Conservation (phyloP, 495 filamentous ascomycete genomes). For the Cercophora newfieldiana region DNA sequence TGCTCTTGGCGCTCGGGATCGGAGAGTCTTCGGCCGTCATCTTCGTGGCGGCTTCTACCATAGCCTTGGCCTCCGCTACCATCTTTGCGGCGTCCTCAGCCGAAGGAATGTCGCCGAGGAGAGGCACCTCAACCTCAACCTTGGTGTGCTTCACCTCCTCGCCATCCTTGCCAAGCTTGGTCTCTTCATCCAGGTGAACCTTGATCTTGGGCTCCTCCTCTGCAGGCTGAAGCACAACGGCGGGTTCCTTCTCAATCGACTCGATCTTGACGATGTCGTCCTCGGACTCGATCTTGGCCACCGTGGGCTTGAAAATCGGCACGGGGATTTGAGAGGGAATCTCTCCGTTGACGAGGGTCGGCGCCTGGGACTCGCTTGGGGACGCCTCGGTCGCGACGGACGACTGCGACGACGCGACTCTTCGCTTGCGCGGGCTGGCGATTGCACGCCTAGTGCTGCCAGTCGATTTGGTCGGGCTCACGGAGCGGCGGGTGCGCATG, state of each 20-base stretch:
- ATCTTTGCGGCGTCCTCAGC: conserved; percentile 75
- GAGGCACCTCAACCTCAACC: conserved; percentile 70
- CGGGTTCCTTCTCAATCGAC: conserved; percentile 43
- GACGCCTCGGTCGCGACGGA: conserved; percentile 32
- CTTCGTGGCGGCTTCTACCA: conserved; percentile 79
- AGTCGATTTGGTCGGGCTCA: conserved; percentile 53
- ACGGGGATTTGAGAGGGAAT: conserved; percentile 30
- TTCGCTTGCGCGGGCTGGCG: conserved; percentile 69
- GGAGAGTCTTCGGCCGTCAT: conserved; percentile 44
- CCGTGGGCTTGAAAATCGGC: conserved; percentile 22
- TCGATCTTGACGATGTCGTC: conserved; percentile 42
- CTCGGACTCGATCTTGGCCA: conserved; percentile 34
- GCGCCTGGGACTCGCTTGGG: conserved; percentile 35
- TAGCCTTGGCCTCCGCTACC: conserved; percentile 81
- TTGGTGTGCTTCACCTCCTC: conserved; percentile 69
- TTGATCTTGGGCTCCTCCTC: conserved; percentile 62
- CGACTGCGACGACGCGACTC: conserved; percentile 51
- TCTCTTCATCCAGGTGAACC: conserved; percentile 68
- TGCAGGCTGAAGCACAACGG: conserved; percentile 44
- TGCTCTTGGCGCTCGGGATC: conserved; percentile 54
- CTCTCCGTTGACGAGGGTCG: conserved; percentile 39
- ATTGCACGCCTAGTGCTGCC: conserved; percentile 48
- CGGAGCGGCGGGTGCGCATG: conserved; percentile 53
- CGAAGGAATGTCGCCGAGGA: conserved; percentile 65
- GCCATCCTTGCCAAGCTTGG: conserved; percentile 61